A percentile compares a stretch with the other conserved stretches of the same genome.
Evolutionary conservation across 2,329 filamentous ascomycete species (phyloP).

Genomic region (Lomentospora prolificans): DNA sequence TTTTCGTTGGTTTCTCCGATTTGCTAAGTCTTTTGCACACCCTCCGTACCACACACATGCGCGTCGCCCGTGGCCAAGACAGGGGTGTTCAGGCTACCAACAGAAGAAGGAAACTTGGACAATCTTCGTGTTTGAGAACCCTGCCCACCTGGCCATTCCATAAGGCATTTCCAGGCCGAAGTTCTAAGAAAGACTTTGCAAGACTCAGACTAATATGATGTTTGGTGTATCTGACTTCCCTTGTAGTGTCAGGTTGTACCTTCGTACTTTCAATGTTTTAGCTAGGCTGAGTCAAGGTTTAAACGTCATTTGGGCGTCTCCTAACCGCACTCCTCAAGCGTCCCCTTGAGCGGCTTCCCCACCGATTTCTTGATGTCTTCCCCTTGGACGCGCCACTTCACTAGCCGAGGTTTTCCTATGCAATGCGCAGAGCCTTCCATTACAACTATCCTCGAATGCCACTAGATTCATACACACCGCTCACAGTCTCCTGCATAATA

Average conservation of each 20-base stretch:
- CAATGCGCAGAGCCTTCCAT: neutral
- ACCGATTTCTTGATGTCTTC: neutral
- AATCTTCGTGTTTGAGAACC: no score
- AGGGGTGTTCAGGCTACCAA: no score
- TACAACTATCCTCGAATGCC: no score
- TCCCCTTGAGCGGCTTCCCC: neutral
- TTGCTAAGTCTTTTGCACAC: no score
- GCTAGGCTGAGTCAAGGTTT: neutral
- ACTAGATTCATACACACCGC: conserved; percentile 2
- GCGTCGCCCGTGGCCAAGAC: no score
- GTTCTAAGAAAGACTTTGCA: neutral
- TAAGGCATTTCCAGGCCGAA: neutral
- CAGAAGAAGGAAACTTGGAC: no score
- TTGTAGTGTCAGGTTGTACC: neutral
- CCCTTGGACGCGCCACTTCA: neutral
- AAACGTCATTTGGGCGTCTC: neutral
- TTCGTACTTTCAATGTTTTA: neutral
- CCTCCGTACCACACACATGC: no score
- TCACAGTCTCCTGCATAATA: neutral
- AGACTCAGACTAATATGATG: neutral
- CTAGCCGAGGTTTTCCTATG: neutral
- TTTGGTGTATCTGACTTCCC: no score
- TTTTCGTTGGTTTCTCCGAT: neutral
- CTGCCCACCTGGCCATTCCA: no score
- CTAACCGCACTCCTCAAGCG: no score